Evolutionary conservation across 208 protist species (phyloP).

Genomic region (Crithidia sp.): DNA sequence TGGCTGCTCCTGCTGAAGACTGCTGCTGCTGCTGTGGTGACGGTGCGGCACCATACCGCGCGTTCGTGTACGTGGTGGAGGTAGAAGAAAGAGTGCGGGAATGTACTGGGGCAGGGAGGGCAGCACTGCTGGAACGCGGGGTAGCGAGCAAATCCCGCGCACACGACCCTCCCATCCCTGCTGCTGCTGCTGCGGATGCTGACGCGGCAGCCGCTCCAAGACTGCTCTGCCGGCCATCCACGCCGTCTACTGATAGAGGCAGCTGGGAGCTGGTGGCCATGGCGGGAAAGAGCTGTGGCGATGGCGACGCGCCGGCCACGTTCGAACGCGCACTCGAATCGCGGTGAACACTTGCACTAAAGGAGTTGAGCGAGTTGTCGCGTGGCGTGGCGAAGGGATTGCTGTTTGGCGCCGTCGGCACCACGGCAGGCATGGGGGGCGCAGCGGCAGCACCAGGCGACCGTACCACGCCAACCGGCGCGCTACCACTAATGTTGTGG

Average conservation of each 20-base stretch:
- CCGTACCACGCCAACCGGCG: background rate
- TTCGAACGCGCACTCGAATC: slow-evolving; percentile 3
- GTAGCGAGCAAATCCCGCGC: background rate
- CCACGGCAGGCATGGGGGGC: background rate
- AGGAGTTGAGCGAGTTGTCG: background rate
- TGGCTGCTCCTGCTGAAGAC: too few species aligned
- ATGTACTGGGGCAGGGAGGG: background rate
- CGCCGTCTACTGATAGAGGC: too few species aligned
- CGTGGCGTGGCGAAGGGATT: slow-evolving; percentile 16
- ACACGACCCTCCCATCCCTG: background rate
- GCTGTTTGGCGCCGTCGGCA: background rate
- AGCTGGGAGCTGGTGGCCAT: background rate
- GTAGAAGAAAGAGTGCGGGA: background rate
- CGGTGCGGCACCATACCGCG: background rate
- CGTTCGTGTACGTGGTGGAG: too few species aligned
- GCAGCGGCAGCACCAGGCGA: background rate
- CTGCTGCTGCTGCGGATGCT: too few species aligned
- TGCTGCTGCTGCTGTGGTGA: too few species aligned
- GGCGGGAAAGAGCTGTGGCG: background rate
- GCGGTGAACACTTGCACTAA: background rate
- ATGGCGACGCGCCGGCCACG: background rate
- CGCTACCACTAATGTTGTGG: background rate
- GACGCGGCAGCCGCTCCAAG: too few species aligned
- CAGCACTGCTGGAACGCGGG: background rate
- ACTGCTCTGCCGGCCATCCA: too few species aligned